Evolutionary conservation across 2,329 filamentous ascomycete species (phyloP), one percentile per base, ranked within the genome.

Genomic region (Hymenoscyphus linearis): DNA sequence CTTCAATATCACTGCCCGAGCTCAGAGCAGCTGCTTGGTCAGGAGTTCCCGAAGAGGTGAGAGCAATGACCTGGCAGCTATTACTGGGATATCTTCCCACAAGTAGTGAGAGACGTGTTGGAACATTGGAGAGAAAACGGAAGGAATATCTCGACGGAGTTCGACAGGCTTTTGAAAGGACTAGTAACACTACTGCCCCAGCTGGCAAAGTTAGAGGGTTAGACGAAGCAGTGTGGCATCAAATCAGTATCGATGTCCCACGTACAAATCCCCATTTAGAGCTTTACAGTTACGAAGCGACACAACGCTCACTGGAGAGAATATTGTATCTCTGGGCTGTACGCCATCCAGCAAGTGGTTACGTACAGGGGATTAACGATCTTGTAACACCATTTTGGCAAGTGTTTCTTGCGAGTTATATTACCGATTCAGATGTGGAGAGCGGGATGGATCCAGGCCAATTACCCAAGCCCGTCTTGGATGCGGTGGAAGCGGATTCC

Each of bases 291-390:
- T 98, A 96, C 72, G 93, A 98, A 75, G 93, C 93, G 4, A 99
- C 96, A 0, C 95, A 99, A 74, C 82, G 93, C 59, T 97, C 92
- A 0, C 78, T 99, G 14, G 96, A 99, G 75, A 86, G 93, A 55
- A 98, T 99, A 68, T 77, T 99, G 22, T 99, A 99, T 73, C 85
- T 99, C 1, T 99, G 95, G 95, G 95, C 95, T 1, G 96, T 99
- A 68, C 86, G 96, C 57, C 95, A 99, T 77, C 95, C 95, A 1
- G 96, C 96, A 5, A 96, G 92, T 72, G 95, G 95, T 57, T 99
- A 99, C 72, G 95, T 99, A 0, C 95, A 99, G 77, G 95, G 95
- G 37, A 99, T 99, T 76, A 99, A 99, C 74, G 95, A 99, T 73
- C 83, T 99, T 34, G 95, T 97, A 13, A 96, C 93, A 10, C 95